These are phyloP conservation scores for Russula virescens DNA, from an alignment of 768 basidiomycete genomes.

Conservation along the genomic window DNA sequence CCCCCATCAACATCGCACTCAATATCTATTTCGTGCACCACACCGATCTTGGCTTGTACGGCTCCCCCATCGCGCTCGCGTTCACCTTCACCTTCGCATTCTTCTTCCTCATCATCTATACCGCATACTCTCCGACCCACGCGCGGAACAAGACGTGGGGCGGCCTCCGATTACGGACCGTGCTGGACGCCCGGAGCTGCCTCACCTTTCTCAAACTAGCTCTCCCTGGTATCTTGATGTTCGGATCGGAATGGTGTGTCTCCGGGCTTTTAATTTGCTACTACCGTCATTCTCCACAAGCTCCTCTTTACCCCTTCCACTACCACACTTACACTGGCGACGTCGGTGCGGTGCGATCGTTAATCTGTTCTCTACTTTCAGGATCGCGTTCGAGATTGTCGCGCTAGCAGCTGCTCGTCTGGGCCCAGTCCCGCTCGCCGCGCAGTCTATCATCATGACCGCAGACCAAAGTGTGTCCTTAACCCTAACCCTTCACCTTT, in stretches of 20 bases:
- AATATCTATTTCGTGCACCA: constrained; percentile 59
- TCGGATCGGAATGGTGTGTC: constrained; percentile 71
- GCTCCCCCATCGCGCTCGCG: constrained; percentile 61
- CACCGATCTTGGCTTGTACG: constrained; percentile 56
- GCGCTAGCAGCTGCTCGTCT: constrained; percentile 70
- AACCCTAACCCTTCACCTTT: not conserved
- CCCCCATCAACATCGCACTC: constrained; percentile 58
- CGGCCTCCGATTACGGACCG: constrained; percentile 42
- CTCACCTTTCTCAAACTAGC: constrained; percentile 57
- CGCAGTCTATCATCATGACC: constrained; percentile 77
- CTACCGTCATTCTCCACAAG: not conserved
- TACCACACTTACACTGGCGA: not conserved
- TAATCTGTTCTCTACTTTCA: constrained; percentile 25
- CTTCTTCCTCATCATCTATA: constrained; percentile 44
- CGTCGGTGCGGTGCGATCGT: not conserved
- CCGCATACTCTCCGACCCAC: constrained; percentile 48
- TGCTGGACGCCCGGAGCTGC: constrained; percentile 47
- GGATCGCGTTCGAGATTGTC: constrained; percentile 81
- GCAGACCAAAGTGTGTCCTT: constrained; percentile 57
- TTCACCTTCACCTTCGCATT: constrained; percentile 69
- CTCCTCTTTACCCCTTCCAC: not conserved
- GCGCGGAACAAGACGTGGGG: constrained; percentile 58
- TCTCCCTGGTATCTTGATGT: constrained; percentile 73
- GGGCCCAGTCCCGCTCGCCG: constrained; percentile 60
- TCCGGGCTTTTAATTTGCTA: not conserved